Conservation (phyloP, 352 stramenopile species). For the Globisporangium carolinianum region DNA sequence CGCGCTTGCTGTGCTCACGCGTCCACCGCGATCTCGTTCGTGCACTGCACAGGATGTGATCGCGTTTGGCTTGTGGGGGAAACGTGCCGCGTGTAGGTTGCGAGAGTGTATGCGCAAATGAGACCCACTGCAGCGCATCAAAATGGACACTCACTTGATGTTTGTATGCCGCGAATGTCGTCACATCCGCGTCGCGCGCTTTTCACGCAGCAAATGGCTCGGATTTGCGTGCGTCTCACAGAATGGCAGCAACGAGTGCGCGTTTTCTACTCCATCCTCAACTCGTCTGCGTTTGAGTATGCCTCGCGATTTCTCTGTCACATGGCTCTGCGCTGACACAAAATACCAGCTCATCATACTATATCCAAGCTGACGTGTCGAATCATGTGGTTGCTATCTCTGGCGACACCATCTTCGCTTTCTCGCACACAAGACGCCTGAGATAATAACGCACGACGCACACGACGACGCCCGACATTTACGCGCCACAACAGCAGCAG, state of each 20-base stretch:
- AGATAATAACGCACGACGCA: background rate
- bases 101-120: too few relatives aligned
- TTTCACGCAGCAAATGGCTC: too few relatives aligned
- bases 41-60: background rate
- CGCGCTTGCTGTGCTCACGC: background rate
- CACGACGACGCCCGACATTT: too few relatives aligned
- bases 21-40: background rate
- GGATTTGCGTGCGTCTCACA: too few relatives aligned
- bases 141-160: background rate
- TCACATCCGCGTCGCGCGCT: too few relatives aligned
- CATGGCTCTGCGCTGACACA: background rate
- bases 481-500: too few relatives aligned
- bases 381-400: background rate
- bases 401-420: background rate
- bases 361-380: background rate
- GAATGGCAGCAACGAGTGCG: too few relatives aligned
- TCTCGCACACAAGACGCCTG: too few relatives aligned
- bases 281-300: background rate
- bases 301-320: background rate
- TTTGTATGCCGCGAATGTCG: background rate
- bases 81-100: too few relatives aligned
- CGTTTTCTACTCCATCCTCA: too few relatives aligned
- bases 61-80: background rate
- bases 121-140: too few relatives aligned
- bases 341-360: background rate